Conservation (phyloP, 306 rosid species). For the Inga laurina region DNA sequence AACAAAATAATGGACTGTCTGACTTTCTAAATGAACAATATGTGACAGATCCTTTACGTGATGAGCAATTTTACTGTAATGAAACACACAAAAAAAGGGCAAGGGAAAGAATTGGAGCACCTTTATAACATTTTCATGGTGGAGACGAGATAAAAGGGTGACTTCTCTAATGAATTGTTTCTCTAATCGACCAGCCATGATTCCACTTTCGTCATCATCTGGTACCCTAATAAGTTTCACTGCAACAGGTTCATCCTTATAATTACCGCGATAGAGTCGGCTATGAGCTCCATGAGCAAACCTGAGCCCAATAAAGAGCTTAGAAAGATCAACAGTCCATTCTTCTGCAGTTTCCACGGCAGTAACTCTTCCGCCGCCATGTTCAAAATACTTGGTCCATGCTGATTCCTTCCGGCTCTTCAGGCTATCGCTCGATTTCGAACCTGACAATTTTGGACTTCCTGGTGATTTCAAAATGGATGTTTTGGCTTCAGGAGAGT, state of each 20-base stretch:
- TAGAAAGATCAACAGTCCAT: constrained; percentile 74
- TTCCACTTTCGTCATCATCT: constrained; percentile 75
- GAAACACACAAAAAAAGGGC: neutral
- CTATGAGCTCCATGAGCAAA: constrained; percentile 99
- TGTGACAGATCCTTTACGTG: constrained; percentile 19
- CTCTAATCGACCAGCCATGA: constrained; percentile 67
- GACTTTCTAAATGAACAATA: constrained; percentile 22
- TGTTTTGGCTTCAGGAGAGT: constrained; percentile 32
- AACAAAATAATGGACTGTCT: neutral
- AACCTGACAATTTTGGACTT: constrained; percentile 48
- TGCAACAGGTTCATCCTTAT: constrained; percentile 75
- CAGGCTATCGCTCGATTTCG: constrained; percentile 45
- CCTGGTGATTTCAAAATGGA: constrained; percentile 31
- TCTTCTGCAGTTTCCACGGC: constrained; percentile 80
- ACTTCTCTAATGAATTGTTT: constrained; percentile 81
- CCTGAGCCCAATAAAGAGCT: constrained; percentile 76
- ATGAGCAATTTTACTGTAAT: neutral
- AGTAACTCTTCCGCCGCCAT: constrained; percentile 68
- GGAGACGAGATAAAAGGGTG: constrained; percentile 76
- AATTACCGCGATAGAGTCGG: constrained; percentile 87
- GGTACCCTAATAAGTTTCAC: constrained; percentile 79
- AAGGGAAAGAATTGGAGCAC: constrained; percentile 41
- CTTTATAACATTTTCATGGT: constrained; percentile 80
- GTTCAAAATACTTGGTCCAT: constrained; percentile 78
- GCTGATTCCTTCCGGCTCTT: constrained; percentile 59